Evolutionary conservation across 2,329 filamentous ascomycete species (phyloP), one percentile per base, ranked within the genome.

Genomic region (Fusarium keratoplasticum): DNA sequence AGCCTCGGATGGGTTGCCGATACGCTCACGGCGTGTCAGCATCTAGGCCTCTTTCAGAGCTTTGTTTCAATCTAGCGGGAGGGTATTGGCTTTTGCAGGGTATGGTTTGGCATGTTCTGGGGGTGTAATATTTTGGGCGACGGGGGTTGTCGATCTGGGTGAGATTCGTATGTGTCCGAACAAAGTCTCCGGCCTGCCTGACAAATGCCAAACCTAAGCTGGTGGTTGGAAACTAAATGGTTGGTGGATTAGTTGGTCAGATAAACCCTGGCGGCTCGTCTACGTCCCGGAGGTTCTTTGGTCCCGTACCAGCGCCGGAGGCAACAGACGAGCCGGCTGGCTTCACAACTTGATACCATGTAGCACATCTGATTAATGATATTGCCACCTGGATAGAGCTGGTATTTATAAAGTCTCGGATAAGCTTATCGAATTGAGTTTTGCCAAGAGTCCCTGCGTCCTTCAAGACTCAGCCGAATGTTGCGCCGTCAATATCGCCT

Each of bases 91-190:
- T 20, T 18, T 13, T 22, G 31, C 29, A 35, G 33, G 52, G 52
- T 22, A 36, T n/a, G 35, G 22, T 25, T 58, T 35, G 31, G 33
- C 38, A 61, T 50, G 27, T 52, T 29, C 47, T 3, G 40, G n/a
- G 40, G 38, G 35, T 20, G 47, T 54, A 54, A 57, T 42, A 42
- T 55, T 64, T 55, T 50, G 54, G 52, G 44, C 42, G 25, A 16
- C 20, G 11, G 13, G 42, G 20, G 44, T 14, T 22, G 60, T 63
- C 14, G 58, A 61, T 47, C 38, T 14, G 25, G 13, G 44, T 55
- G 44, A 38, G 47, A 55, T 20, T 63, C 29, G 33, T 40, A 64
- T 54, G 61, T 55, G 11, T 64, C 61, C 61, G 61, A 42, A 36
- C 40, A 36, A 57, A 42, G 61, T 64, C 61, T 64, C 61, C 50